Evolutionary conservation across 2,329 filamentous ascomycete species (phyloP).

Genomic region (Colletotrichum caudatum): DNA sequence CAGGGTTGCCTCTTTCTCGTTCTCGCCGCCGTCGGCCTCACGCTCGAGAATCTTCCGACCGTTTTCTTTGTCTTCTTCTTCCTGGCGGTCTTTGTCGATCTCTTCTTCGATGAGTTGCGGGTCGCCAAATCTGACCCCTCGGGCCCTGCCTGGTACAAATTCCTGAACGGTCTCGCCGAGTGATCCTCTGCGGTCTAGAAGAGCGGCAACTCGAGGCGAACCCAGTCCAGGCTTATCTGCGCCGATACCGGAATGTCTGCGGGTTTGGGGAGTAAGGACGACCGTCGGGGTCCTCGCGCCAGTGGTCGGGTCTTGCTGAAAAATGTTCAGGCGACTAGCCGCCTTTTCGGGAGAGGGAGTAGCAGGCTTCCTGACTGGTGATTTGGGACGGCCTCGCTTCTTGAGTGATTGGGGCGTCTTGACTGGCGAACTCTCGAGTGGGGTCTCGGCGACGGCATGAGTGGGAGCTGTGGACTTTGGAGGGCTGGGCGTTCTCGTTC

Average conservation of each 20-base stretch:
- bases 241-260: conserved; percentile 75
- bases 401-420: conserved; percentile 42
- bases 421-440: conserved; percentile 45
- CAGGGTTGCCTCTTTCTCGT: conserved; percentile 72
- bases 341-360: conserved; percentile 50
- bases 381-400: conserved; percentile 35
- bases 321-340: conserved; percentile 52
- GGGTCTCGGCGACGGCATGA: conserved; percentile 20
- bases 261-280: conserved; percentile 70
- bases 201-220: conserved; percentile 78
- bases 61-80: conserved; percentile 72
- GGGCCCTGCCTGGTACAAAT: conserved; percentile 68
- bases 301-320: conserved; percentile 65
- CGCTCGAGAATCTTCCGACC: conserved; percentile 67
- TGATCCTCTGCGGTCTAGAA: conserved; percentile 78
- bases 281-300: conserved; percentile 72
- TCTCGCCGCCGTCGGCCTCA: conserved; percentile 61
- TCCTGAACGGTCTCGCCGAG: conserved; percentile 74
- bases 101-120: conserved; percentile 72
- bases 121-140: conserved; percentile 73
- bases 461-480: conserved; percentile 35
- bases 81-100: conserved; percentile 70
- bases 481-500: conserved; percentile 41
- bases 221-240: conserved; percentile 78
- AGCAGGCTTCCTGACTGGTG: conserved; percentile 45